Base-by-base conservation (phyloP, 805 yeast species). In the Zygoascus flipseniorum region DNA sequence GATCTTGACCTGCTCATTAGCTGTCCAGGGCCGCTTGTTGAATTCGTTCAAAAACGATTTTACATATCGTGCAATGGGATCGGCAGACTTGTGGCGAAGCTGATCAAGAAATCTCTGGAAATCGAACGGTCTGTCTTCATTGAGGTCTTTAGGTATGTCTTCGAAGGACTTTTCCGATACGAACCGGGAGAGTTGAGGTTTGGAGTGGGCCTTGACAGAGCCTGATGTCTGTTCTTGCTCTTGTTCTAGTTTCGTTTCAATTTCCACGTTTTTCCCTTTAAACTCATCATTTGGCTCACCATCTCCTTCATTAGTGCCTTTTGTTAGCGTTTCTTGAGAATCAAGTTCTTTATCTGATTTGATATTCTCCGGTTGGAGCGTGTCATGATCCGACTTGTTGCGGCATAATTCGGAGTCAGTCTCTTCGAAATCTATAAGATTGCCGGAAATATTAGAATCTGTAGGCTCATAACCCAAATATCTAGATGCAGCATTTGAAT, bases 11-110 rank as follows among this genome's bases (percentile, higher is more conserved):
- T 92, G 95, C 66, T 93, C 98, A 5, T 77, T 74, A 0, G 83
- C 78, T 0, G 85, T 76, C 85, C 95, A 88, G 1, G 77, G 73
- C 50, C 78, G 80, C 56, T 82, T 79, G 48, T 78, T 73, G 50
- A 92, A 93, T 53, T 89, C 92, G 45, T 76, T 78, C 46, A 95
- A 70, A 62, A 93, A 95, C 1, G 96, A 88, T 61, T 85, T 82
- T 43, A 90, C 79, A 64, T 92, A 93, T 54, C 88, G 78, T 5
- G 90, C 89, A 39, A 89, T 78, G 0, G 98, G 97, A 54, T 88
- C 96, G 5, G 98, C 97, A 52, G 77, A 75, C 58, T 82, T 84
- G 51, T 79, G 76, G 55, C 85, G 82, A 59, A 93, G 75, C 59
- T 85, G 86, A 11, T 75, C 74, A 42, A 89, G 73, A 65, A 93